Evolutionary conservation across 768 basidiomycete genomes (phyloP).

Genomic region (Russula brevipes): DNA sequence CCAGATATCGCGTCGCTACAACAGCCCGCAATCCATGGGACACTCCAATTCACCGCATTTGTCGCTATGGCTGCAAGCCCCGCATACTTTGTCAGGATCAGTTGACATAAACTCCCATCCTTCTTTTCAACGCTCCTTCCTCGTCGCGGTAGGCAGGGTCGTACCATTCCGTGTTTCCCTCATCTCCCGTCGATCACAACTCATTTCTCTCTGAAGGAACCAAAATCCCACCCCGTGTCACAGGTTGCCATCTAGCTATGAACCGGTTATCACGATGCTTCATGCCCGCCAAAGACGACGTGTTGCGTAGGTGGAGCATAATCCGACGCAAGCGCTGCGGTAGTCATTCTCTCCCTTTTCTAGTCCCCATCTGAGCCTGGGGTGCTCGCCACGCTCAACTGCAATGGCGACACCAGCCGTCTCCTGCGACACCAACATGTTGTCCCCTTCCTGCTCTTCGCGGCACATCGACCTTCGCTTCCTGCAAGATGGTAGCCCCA

Average conservation of each 20-base stretch:
- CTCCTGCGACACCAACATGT: not conserved
- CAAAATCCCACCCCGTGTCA: no score
- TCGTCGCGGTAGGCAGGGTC: no score
- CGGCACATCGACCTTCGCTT: not conserved
- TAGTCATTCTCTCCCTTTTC: not conserved
- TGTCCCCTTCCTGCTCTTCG: not conserved
- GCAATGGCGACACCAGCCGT: not conserved
- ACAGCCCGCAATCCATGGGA: no score
- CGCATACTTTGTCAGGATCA: no score
- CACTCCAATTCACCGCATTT: no score
- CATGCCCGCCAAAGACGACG: not conserved
- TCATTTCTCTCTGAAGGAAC: no score
- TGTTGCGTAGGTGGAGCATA: not conserved
- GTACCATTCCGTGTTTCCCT: no score
- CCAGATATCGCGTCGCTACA: no score
- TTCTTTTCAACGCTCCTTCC: no score
- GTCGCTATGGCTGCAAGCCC: no score
- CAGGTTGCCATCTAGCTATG: not conserved
- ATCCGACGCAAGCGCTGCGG: not conserved
- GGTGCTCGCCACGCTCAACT: not conserved
- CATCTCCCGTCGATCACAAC: no score
- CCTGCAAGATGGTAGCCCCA: not conserved
- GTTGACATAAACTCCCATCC: no score
- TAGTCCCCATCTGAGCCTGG: not conserved
- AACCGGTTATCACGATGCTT: conserved; percentile 21